These are phyloP conservation scores for Lanmaoa rubissima DNA, from an alignment of 768 basidiomycete genomes.

Conservation along the genomic window DNA sequence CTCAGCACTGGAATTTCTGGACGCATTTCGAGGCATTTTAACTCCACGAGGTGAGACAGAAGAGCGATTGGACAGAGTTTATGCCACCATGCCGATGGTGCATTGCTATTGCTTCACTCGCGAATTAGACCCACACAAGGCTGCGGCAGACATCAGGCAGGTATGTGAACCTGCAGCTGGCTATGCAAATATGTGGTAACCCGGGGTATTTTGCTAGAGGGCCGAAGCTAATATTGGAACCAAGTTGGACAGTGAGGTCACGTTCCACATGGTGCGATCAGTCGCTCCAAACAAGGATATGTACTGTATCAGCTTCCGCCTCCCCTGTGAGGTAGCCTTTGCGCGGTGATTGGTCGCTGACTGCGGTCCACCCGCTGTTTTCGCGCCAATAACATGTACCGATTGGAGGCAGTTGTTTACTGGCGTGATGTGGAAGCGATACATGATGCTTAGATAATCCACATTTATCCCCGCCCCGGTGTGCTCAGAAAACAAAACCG, in stretches of 20 bases:
- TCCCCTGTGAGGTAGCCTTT: constrained; percentile 49
- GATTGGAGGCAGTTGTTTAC: background rate
- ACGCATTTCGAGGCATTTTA: constrained; percentile 80
- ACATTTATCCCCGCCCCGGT: constrained; percentile 33
- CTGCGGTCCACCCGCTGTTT: background rate
- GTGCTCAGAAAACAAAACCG: constrained; percentile 3
- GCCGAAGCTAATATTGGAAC: constrained; percentile 65
- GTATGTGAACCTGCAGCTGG: constrained; percentile 44
- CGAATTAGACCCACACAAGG: constrained; percentile 65
- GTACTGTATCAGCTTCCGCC: constrained; percentile 92
- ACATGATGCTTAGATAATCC: constrained; percentile 33
- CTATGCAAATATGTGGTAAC: constrained; percentile 7
- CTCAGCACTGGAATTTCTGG: constrained; percentile 85
- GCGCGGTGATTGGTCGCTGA: constrained; percentile 10
- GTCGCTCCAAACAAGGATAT: constrained; percentile 97
- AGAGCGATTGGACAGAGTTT: constrained; percentile 47
- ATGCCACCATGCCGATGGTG: constrained; percentile 72
- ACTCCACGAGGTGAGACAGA: constrained; percentile 33
- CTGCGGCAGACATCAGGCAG: constrained; percentile 75
- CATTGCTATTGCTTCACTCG: constrained; percentile 97
- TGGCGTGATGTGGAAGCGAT: constrained; percentile 31
- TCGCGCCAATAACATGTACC: constrained; percentile 1
- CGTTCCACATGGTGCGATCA: constrained; percentile 77
- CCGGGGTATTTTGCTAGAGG: constrained; percentile 46
- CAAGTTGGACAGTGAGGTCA: constrained; percentile 46